Conservation (phyloP, 805 yeast genomes). For the Myxozyma sirexii region DNA sequence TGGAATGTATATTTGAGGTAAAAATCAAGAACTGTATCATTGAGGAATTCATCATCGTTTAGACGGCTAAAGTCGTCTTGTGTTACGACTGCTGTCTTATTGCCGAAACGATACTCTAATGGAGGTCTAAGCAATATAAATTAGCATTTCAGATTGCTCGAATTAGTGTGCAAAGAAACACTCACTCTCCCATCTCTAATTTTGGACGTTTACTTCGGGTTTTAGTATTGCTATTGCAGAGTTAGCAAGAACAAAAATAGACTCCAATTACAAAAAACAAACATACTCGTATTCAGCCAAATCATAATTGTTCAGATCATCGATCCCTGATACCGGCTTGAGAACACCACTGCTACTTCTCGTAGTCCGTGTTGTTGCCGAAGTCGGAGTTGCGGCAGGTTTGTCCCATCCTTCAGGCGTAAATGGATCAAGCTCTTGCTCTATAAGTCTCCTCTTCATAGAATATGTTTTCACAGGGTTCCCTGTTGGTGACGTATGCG, state of each 20-base stretch:
- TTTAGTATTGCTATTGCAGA: neutral
- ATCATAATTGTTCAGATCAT: slow-evolving; percentile 6
- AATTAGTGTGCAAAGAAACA: too few relatives aligned
- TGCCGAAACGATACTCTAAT: slow-evolving; percentile 47
- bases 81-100: slow-evolving; percentile 61
- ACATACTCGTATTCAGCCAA: slow-evolving; percentile 7
- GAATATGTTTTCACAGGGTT: neutral
- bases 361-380: neutral
- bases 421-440: slow-evolving; percentile 2
- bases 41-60: slow-evolving; percentile 81
- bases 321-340: neutral
- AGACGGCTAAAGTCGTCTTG: slow-evolving; percentile 77
- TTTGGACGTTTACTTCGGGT: slow-evolving; percentile 17
- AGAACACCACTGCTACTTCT: slow-evolving; percentile 1
- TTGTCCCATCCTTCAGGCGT: slow-evolving; percentile 6
- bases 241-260: neutral
- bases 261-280: neutral
- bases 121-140: slow-evolving; percentile 12
- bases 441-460: slow-evolving; percentile 2
- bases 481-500: neutral
- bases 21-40: slow-evolving; percentile 86
- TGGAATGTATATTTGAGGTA: slow-evolving; percentile 52
- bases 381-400: neutral
- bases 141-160: too few relatives aligned
- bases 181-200: slow-evolving; percentile 22